Conservation (phyloP, 2,329 filamentous ascomycete species). For the Cercospora citrullina region DNA sequence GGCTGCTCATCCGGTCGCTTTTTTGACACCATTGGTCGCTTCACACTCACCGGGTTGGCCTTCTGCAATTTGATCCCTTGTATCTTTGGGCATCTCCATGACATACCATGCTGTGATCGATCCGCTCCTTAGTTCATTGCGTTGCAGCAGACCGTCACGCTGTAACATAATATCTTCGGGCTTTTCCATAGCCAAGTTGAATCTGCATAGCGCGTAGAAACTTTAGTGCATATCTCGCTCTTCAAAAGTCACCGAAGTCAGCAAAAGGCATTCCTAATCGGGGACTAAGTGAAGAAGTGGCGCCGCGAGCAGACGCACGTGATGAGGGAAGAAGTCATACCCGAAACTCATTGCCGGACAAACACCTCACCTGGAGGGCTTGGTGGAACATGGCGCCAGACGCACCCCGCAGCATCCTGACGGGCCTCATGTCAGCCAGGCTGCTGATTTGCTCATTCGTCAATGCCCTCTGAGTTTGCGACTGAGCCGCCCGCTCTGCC, state of each 20-base stretch:
- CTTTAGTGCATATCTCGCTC: not conserved
- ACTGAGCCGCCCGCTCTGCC: conserved; percentile 10
- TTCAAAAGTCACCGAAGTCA: not conserved
- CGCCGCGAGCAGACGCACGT: not conserved
- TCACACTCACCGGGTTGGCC: not conserved
- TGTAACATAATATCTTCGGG: not conserved
- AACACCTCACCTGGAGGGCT: not conserved
- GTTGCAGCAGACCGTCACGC: not conserved
- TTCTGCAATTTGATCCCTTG: not conserved
- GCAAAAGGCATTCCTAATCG: not conserved
- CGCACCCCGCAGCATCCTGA: conserved; percentile 14
- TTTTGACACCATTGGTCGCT: not conserved
- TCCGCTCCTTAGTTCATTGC: not conserved
- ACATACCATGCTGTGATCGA: too few relatives aligned
- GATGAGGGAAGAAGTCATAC: not conserved
- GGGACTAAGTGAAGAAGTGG: not conserved
- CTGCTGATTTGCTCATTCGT: conserved; percentile 8
- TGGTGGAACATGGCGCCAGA: not conserved
- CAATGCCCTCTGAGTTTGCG: conserved; percentile 6
- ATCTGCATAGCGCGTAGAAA: not conserved
- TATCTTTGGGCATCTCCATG: too few relatives aligned
- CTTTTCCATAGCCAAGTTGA: not conserved
- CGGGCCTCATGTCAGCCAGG: conserved; percentile 3
- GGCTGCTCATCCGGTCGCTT: not conserved
- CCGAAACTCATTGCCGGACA: conserved; percentile 4